Evolutionary conservation across 345 rosid species (phyloP), one percentile per base, ranked within the genome.

Genomic region (Physaria fendleri): DNA sequence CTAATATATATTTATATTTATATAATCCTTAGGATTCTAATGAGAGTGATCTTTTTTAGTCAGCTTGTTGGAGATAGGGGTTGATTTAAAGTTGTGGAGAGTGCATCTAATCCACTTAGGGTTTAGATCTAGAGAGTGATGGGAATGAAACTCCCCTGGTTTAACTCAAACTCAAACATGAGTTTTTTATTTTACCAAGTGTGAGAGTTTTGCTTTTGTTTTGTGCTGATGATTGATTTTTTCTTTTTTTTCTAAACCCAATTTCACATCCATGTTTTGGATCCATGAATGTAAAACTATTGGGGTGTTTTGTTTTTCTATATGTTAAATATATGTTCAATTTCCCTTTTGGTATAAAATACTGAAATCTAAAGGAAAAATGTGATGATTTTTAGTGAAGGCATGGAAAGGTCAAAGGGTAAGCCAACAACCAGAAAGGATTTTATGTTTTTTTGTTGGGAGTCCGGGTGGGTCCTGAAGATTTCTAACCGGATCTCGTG

Each of bases 61-160:
- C 66, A 59, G 52, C 18, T 68, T 46, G 44, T 1, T 51, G 61
- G 50, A 42, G 60, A 50, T 68, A 59, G 52, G 23, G 60, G 37
- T 66, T 66, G 51, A 47, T 24, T 47, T 47, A 8, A 10, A 45
- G 2, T 38, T 56, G 53, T 59, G 59, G 61, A 59, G 72, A 32
- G 61, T 40, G 61, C 50, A 50, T 59, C 72, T 68, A 37, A 68
- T 50, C 66, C 66, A 59, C 42, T 32, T 68, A 68, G 61, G 72
- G 72, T 68, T 68, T 59, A 59, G 66, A 51, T 50, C 13, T 68
- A 15, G 9, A 59, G 55, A 33, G 61, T 59, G 46, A 68, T 68
- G 66, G 55, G 48, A 59, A 59, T 40, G 72, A 68, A 68, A 59
- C 72, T 68, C 72, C 72, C 72, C 60, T 59, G 66, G 61, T 66